Evolutionary conservation across 148 eudicot species (phyloP).

Genomic region (Arbutus unedo): DNA sequence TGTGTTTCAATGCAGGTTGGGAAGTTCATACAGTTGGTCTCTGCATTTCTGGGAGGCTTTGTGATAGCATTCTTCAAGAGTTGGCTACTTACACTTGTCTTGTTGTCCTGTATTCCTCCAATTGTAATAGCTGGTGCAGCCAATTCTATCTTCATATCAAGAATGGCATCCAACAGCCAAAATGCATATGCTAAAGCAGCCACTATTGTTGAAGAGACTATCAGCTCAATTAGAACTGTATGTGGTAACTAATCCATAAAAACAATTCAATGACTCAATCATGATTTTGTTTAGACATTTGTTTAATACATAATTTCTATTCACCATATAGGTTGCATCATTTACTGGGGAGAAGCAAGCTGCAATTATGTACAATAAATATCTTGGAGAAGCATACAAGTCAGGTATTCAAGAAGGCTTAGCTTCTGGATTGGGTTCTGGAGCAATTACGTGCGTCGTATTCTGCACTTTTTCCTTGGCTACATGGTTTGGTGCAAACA

Average conservation of each 20-base stretch:
- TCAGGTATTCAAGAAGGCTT: conserved; percentile 60
- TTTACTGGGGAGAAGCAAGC: conserved; percentile 80
- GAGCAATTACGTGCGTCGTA: conserved; percentile 35
- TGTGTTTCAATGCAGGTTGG: conserved; percentile 56
- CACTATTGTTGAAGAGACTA: conserved; percentile 65
- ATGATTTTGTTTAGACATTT: neutral
- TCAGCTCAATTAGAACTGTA: conserved; percentile 85
- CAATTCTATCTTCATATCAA: conserved; percentile 42
- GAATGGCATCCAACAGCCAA: conserved; percentile 60
- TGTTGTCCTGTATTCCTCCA: conserved; percentile 60
- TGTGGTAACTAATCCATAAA: conserved; percentile 13
- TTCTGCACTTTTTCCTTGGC: conserved; percentile 66
- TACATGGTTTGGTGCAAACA: conserved; percentile 68
- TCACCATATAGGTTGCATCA: conserved; percentile 57
- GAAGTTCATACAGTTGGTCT: conserved; percentile 55
- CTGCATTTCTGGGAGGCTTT: conserved; percentile 78
- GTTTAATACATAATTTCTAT: neutral
- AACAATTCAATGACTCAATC: neutral
- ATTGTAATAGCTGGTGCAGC: conserved; percentile 56
- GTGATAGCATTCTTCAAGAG: conserved; percentile 70
- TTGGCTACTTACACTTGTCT: conserved; percentile 78
- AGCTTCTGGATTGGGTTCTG: conserved; percentile 65
- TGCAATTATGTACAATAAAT: conserved; percentile 20
- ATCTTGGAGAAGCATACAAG: conserved; percentile 50
- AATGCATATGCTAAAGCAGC: conserved; percentile 73